Evolutionary conservation across 331 rosid genomes (phyloP), one percentile per base, ranked within the genome.

Genomic region (Stylosanthes scabra): DNA sequence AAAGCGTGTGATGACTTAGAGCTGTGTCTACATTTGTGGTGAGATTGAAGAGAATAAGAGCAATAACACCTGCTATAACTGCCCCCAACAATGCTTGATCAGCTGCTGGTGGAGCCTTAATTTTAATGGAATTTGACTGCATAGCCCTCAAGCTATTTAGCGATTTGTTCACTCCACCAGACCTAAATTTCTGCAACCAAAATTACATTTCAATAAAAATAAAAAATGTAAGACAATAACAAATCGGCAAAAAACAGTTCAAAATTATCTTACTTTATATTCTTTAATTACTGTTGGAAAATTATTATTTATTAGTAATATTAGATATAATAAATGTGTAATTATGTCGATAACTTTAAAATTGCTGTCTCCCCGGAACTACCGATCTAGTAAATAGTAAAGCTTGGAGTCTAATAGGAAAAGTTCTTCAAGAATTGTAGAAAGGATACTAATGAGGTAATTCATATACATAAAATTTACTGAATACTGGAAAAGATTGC

Each of bases 21-120:
- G 91, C 14, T 9, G 90, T 88, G 66, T 90, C 98, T 13, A 93
- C 80, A 11, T 87, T 87, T n/a, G 85, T 85, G 74, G 96, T 83
- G 90, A 93, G 86, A 60, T 81, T 88, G 31, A 83, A 90, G 59
- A 90, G 91, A 75, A 86, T 27, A 41, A 88, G 63, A 11, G 97
- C 89, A 56, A 93, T 84, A 25, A 83, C 82, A 41, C 89, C 98
- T 0, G 98, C 97, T 6, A 90, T 77, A 50, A 90, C 20, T 56
- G 87, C 97, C 44, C 98, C 98, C 74, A 90, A 57, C 68, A 93
- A 77, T 67, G 91, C 89, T 80, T 93, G 90, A 76, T 83, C 74
- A 6, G 98, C 90, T 56, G 96, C 81, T 57, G 96, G 89, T 34
- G 85, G 77, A 16, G 60, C 56, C 82, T 87, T 90, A 1, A 84